A percentile compares a stretch with the other conserved stretches of the same genome.
Conservation (phyloP, 2,329 filamentous ascomycete species). For the Cercospora janseana region DNA sequence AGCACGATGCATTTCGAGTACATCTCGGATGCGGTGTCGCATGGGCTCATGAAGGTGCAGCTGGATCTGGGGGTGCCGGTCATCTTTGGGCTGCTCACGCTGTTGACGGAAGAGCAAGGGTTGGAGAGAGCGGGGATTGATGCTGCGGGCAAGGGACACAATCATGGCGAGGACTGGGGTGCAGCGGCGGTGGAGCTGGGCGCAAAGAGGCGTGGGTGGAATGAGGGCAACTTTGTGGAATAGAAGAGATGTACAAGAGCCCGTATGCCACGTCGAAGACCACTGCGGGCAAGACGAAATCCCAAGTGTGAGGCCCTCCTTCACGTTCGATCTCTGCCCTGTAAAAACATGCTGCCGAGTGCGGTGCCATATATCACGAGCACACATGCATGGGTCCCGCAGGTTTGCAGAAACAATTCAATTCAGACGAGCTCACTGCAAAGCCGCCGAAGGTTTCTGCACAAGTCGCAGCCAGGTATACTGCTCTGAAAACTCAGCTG, state of each 20-base stretch:
- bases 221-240: slow-evolving; percentile 61
- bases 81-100: slow-evolving; percentile 86
- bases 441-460: too few species aligned
- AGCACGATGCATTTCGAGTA: slow-evolving; percentile 99
- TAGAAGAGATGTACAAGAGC: slow-evolving; percentile 24
- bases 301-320: too few species aligned
- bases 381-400: too few species aligned
- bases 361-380: too few species aligned
- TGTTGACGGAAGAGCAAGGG: slow-evolving; percentile 85
- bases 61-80: slow-evolving; percentile 86
- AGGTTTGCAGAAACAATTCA: too few species aligned
- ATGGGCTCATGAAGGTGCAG: slow-evolving; percentile 92
- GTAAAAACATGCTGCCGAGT: too few species aligned
- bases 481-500: too few species aligned
- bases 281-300: too few species aligned
- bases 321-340: too few species aligned
- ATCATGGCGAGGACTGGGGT: slow-evolving; percentile 97
- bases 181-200: slow-evolving; percentile 91
- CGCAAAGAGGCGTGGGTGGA: slow-evolving; percentile 81
- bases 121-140: slow-evolving; percentile 74
- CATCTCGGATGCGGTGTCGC: slow-evolving; percentile 85
- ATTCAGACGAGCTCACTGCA: too few species aligned
- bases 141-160: slow-evolving; percentile 59
- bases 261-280: not conserved
- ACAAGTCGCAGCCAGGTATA: too few species aligned